Base-by-base conservation (phyloP, 2,329 filamentous ascomycete species). In the Setomelanomma holmii region DNA sequence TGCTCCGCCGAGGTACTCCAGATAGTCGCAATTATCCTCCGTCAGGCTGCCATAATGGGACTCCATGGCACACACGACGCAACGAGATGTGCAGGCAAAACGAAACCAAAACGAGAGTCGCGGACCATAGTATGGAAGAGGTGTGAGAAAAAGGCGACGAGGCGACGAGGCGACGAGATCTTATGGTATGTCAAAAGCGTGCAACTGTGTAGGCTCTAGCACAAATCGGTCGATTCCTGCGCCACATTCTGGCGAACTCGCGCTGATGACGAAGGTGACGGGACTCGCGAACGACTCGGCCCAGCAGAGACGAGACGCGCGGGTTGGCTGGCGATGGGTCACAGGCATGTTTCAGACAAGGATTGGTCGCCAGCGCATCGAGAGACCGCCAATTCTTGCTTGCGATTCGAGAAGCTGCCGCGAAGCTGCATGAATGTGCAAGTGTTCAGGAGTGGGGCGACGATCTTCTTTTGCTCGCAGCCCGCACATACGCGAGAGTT, bases 241-340 rank as follows among this genome's bases (percentile, higher is more conserved):
- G 45, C 38, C 45, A 41, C 38, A 24, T 41, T 17, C 12, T 24
- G 19, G 23, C 17, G 43, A 46, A 46, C 34, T 44, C 10, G 8
- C n/a, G 23, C 22, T 42, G 44, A 46, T 46, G 35, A 47, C 45
- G 11, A 47, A 21, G 45, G 36, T 34, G 21, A 47, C 24, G 21
- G 33, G 38, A 23, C n/a, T 10, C 33, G 2, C 20, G 36, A 19
- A 27, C 14, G 27, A 24, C n/a, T 21, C 11, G 19, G 34, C 35
- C 20, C 33, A 39, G 34, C 43, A 39, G n/a, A 17, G 27, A 27
- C 22, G 19, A 24, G 21, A 24, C 22, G n/a, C 17, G 30, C 22
- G 34, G 34, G 20, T 20, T 39, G 33, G 43, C n/a, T n/a, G 30
- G 43, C 27, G 27, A 36, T 36, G 27, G 42, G 33, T 23, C 20